Evolutionary conservation across 139 green algal species (phyloP).

Genomic region (Chlorella vulgaris): DNA sequence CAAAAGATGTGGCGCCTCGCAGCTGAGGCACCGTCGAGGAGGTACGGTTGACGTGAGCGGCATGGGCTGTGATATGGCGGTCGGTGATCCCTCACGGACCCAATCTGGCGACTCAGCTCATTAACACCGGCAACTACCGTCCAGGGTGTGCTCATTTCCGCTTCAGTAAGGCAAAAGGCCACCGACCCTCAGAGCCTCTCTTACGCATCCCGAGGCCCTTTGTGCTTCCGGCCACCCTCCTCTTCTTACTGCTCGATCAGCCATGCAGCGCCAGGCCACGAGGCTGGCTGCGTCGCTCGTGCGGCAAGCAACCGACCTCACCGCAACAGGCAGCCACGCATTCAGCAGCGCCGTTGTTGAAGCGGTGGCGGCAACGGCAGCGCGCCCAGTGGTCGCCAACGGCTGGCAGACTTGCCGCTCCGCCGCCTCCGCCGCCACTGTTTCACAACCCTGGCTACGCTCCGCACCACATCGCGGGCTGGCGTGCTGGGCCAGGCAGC

Average conservation of each 20-base stretch:
- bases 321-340: not conserved
- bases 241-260: not conserved
- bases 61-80: too few relatives aligned
- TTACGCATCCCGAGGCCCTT: not conserved
- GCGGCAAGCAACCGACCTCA: not conserved
- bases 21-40: too few relatives aligned
- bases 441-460: not conserved
- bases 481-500: not conserved
- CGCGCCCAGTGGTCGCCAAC: too few relatives aligned
- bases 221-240: not conserved
- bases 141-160: too few relatives aligned
- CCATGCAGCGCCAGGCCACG: slow-evolving; percentile 7
- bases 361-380: too few relatives aligned
- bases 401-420: too few relatives aligned
- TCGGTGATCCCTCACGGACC: too few relatives aligned
- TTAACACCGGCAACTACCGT: too few relatives aligned
- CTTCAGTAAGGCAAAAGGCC: too few relatives aligned
- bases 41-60: too few relatives aligned
- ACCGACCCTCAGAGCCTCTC: not conserved
- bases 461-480: not conserved
- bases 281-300: not conserved
- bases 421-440: not conserved
- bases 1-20: too few relatives aligned
- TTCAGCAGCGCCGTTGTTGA: not conserved
- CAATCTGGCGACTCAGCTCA: too few relatives aligned